phyloP scores from a whole-genome alignment of 2,329 filamentous ascomycete species.

The Coniella vitis region DNA sequence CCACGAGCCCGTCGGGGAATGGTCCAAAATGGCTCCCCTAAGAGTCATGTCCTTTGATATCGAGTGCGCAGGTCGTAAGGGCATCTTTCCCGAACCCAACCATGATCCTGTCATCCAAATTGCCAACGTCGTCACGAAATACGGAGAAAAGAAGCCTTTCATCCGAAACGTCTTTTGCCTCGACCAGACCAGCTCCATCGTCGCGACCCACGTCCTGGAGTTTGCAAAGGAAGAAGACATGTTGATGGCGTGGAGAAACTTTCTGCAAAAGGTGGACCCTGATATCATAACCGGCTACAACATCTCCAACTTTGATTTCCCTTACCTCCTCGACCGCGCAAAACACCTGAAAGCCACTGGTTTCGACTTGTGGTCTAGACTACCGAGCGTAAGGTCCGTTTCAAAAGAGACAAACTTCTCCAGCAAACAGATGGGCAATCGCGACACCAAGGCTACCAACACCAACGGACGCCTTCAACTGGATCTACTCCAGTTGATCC shows the following conservation, averaged over 20 bases:
- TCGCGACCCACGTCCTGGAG: constrained; percentile 87
- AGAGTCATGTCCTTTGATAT: constrained; percentile 96
- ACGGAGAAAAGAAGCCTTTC: constrained; percentile 93
- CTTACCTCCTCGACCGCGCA: constrained; percentile 85
- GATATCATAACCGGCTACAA: constrained; percentile 99
- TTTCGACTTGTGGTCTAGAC: constrained; percentile 83
- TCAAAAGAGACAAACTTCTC: constrained; percentile 80
- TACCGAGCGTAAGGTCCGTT: constrained; percentile 63
- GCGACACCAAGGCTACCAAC: constrained; percentile 90
- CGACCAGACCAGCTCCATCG: constrained; percentile 85
- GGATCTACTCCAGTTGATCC: constrained; percentile 88
- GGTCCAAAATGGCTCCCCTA: constrained; percentile 95
- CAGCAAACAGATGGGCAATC: constrained; percentile 97
- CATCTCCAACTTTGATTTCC: constrained; percentile 97
- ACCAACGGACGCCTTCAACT: constrained; percentile 90
- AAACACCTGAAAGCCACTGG: constrained; percentile 70
- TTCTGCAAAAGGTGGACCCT: constrained; percentile 82
- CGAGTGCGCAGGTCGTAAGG: constrained; percentile 94
- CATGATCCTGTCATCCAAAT: constrained; percentile 96
- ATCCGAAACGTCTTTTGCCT: constrained; percentile 94
- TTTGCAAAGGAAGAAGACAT: constrained; percentile 78
- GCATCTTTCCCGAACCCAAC: constrained; percentile 90
- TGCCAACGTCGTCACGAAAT: constrained; percentile 88
- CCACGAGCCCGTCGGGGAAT: constrained; percentile 84
- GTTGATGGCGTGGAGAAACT: constrained; percentile 88